These are phyloP conservation scores for Herpetospermum pedunculosum DNA, from an alignment of 306 rosid species.

Conservation along the genomic window DNA sequence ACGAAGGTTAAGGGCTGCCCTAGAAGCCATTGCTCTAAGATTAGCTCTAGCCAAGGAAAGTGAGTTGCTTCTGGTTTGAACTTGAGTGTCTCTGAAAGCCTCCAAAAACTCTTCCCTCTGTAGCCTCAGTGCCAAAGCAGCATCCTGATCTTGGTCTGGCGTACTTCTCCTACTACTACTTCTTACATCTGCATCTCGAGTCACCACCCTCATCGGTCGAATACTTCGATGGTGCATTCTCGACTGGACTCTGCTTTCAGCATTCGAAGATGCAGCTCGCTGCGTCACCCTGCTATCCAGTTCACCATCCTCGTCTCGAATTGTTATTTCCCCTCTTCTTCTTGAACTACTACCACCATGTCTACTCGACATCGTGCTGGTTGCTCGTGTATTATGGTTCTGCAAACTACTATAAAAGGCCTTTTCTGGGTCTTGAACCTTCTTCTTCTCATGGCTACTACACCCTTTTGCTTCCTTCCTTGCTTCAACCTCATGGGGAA, in stretches of 20 bases:
- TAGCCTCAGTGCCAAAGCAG: constrained; percentile 70
- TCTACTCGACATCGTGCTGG: constrained; percentile 21
- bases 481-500: constrained; percentile 76
- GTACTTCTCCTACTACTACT: constrained; percentile 36
- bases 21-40: constrained; percentile 63
- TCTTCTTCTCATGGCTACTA: constrained; percentile 22
- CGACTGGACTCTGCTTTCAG: constrained; percentile 5
- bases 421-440: constrained; percentile 24
- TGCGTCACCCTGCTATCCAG: constrained; percentile 19
- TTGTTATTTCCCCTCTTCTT: constrained; percentile 19
- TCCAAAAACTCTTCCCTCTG: constrained; percentile 89
- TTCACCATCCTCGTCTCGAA: constrained; percentile 20
- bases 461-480: constrained; percentile 42
- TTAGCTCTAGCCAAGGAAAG: constrained; percentile 38
- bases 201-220: constrained; percentile 10
- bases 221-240: constrained; percentile 9
- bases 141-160: constrained; percentile 65
- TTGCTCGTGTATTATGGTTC: constrained; percentile 18
- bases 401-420: constrained; percentile 30
- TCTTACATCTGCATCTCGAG: neutral
- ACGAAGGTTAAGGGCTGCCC: constrained; percentile 38
- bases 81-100: constrained; percentile 33
- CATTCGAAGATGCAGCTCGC: constrained; percentile 16
- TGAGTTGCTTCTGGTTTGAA: constrained; percentile 20
- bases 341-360: constrained; percentile 20